Evolutionary conservation across 2,329 filamentous ascomycete species (phyloP).

Genomic region (Cladosporium cucumerinum): DNA sequence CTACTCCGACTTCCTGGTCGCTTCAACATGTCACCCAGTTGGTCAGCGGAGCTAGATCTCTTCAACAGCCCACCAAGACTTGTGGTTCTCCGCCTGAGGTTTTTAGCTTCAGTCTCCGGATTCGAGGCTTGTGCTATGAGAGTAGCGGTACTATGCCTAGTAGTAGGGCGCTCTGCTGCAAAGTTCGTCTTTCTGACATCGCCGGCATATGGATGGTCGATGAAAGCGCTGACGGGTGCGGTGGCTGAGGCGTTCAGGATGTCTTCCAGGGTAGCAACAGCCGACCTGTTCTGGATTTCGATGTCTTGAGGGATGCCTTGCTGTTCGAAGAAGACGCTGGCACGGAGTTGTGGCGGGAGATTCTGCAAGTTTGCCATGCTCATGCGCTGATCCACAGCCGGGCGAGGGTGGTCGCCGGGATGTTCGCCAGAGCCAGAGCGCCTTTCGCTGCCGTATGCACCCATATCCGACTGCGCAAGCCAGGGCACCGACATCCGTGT

Average conservation of each 20-base stretch:
- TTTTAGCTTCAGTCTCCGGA: conserved; percentile 12
- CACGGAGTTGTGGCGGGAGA: conserved; percentile 79
- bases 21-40: background rate
- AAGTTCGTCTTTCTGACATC: conserved; percentile 73
- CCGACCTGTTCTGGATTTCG: conserved; percentile 68
- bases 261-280: conserved; percentile 82
- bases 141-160: conserved; percentile 26
- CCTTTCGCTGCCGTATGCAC: background rate
- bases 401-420: conserved; percentile 22
- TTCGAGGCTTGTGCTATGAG: conserved; percentile 14
- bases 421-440: conserved; percentile 15
- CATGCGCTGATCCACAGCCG: conserved; percentile 33
- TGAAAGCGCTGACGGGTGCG: conserved; percentile 88
- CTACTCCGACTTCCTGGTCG: conserved; percentile 16
- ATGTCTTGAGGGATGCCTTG: conserved; percentile 57
- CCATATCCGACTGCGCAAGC: conserved; percentile 8
- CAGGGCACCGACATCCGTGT: conserved; percentile 49
- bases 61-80: conserved; percentile 17
- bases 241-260: conserved; percentile 85
- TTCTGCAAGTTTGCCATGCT: conserved; percentile 42
- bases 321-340: conserved; percentile 84
- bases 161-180: conserved; percentile 43
- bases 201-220: conserved; percentile 79
- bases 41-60: conserved; percentile 6
- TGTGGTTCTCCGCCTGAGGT: conserved; percentile 15